Evolutionary conservation across 192 early-diverging fungal species (phyloP).

Genomic region (Thamnidium elegans): DNA sequence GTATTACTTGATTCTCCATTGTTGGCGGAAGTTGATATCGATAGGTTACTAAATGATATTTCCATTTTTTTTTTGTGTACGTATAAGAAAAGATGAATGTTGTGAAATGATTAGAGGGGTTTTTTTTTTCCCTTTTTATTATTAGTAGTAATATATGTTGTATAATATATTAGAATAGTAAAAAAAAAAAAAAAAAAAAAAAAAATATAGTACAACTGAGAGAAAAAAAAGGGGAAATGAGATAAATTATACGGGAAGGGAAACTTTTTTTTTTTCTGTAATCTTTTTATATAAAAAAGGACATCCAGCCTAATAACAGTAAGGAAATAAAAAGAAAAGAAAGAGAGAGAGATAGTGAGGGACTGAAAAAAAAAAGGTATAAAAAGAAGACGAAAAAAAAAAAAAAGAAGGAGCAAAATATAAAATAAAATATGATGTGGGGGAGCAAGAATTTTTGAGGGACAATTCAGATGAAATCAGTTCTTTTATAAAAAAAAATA

Average conservation of each 20-base stretch:
- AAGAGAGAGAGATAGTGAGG: neutral
- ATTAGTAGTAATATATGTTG: neutral
- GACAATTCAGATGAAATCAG: conserved; percentile 1
- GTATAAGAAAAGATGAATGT: too few species aligned
- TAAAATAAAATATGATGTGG: conserved; percentile 7
- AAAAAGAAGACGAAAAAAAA: neutral
- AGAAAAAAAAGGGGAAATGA: conserved; percentile 1
- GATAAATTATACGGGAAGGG: neutral
- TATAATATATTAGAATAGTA: neutral
- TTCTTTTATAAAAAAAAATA: neutral
- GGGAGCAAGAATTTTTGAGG: neutral
- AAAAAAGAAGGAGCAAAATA: conserved; percentile 5
- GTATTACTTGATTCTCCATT: neutral
- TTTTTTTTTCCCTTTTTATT: neutral
- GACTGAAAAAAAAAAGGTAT: neutral
- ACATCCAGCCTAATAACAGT: neutral
- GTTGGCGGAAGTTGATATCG: too few species aligned
- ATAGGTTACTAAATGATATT: too few species aligned
- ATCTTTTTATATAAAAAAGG: neutral
- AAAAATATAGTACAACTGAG: conserved; percentile 4
- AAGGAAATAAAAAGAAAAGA: neutral
- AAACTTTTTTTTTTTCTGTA: neutral
- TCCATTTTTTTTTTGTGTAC: neutral
- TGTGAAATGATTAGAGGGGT: too few species aligned
- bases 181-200: too few species aligned